These are phyloP conservation scores for Aspergillus sclerotioniger DNA, from an alignment of 495 filamentous ascomycete species.

Conservation along the genomic window DNA sequence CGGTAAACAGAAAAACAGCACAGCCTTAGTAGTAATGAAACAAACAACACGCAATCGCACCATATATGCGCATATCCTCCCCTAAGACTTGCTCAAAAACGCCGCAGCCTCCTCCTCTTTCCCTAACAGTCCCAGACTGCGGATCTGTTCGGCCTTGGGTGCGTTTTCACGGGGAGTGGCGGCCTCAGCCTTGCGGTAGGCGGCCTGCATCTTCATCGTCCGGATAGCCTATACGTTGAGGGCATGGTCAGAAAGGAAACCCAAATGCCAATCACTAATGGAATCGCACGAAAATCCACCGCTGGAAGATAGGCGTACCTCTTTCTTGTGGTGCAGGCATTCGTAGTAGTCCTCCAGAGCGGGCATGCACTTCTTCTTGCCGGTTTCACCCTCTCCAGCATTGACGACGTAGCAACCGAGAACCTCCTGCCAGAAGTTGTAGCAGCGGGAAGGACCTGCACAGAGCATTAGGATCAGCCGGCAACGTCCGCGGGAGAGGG, in stretches of 20 bases:
- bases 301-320: slow-evolving; percentile 58
- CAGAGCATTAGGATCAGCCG: slow-evolving; percentile 28
- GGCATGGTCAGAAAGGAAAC: slow-evolving; percentile 10
- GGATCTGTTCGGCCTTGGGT: slow-evolving; percentile 71
- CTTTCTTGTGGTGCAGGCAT: slow-evolving; percentile 96
- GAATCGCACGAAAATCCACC: neutral
- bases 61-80: slow-evolving; percentile 16
- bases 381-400: slow-evolving; percentile 67
- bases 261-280: neutral
- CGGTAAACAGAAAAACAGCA: slow-evolving; percentile 20
- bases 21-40: slow-evolving; percentile 30
- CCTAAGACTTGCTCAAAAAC: slow-evolving; percentile 46
- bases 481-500: slow-evolving; percentile 19
- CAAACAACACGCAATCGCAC: slow-evolving; percentile 27
- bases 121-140: slow-evolving; percentile 76
- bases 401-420: slow-evolving; percentile 89
- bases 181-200: slow-evolving; percentile 80
- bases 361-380: slow-evolving; percentile 87
- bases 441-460: slow-evolving; percentile 85
- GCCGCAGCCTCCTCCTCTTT: slow-evolving; percentile 76
- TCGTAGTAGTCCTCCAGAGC: slow-evolving; percentile 96
- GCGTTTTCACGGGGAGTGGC: slow-evolving; percentile 73
- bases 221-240: slow-evolving; percentile 62
- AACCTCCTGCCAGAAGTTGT: slow-evolving; percentile 96
- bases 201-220: slow-evolving; percentile 73